Evolutionary conservation across 768 basidiomycete genomes (phyloP).

Genomic region (Tricholoma matsutake): DNA sequence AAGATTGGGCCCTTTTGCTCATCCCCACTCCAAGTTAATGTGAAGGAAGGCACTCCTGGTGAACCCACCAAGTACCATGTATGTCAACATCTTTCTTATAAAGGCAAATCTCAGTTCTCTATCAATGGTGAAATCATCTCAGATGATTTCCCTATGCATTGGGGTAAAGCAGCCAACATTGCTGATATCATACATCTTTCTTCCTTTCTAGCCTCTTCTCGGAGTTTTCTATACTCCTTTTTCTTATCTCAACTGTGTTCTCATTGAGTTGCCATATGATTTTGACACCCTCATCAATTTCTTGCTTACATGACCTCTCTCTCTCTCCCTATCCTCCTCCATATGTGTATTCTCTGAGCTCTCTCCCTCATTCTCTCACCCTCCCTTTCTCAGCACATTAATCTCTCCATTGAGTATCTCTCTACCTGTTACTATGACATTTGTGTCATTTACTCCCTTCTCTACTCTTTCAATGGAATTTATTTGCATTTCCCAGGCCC

Average conservation of each 20-base stretch:
- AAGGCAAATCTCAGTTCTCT: constrained; percentile 7
- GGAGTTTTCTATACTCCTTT: neutral
- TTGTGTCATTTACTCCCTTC: neutral
- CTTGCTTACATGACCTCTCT: too few relatives aligned
- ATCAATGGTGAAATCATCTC: constrained; percentile 22
- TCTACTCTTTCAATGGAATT: neutral
- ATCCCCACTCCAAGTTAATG: too few relatives aligned
- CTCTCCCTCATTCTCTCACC: neutral
- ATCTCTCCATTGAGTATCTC: neutral
- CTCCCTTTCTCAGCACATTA: too few relatives aligned
- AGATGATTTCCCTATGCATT: constrained; percentile 22
- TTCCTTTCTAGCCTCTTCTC: neutral
- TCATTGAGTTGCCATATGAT: neutral
- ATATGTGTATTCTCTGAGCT: neutral
- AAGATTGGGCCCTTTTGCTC: constrained; percentile 4
- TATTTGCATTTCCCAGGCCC: neutral
- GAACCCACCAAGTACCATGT: constrained; percentile 18
- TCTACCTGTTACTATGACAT: neutral
- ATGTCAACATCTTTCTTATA: constrained; percentile 19
- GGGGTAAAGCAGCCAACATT: constrained; percentile 14
- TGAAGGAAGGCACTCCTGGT: constrained; percentile 10
- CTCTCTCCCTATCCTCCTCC: neutral
- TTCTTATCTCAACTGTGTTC: neutral
- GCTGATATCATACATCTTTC: constrained; percentile 14
- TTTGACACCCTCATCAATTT: too few relatives aligned